Evolutionary conservation across 345 rosid genomes (phyloP).

Genomic region (Boechera stricta): DNA sequence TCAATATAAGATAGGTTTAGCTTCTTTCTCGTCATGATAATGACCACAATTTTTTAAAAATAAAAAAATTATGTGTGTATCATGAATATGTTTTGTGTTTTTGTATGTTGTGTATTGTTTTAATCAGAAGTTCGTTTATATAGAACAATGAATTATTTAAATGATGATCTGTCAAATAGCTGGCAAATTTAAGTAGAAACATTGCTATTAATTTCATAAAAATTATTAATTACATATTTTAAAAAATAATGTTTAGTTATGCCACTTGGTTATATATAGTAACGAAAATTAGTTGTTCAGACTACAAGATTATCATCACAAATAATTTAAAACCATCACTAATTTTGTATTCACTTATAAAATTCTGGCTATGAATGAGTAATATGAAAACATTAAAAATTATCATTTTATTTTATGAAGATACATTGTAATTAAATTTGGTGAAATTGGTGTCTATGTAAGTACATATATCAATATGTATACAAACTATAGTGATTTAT

Average conservation of each 20-base stretch:
- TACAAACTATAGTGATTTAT: background rate
- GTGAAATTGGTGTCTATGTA: constrained; percentile 2
- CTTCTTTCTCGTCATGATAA: constrained; percentile 47
- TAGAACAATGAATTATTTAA: constrained; percentile 12
- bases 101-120: background rate
- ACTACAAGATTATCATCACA: background rate
- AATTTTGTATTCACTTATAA: background rate
- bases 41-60: background rate
- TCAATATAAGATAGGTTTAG: constrained; percentile 45
- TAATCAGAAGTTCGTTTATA: constrained; percentile 22
- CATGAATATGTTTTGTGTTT: background rate
- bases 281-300: background rate
- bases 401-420: background rate
- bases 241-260: background rate
- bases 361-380: background rate
- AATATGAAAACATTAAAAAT: background rate
- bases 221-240: background rate
- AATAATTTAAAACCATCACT: too few relatives aligned
- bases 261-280: background rate
- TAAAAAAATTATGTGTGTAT: background rate
- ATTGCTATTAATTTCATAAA: background rate
- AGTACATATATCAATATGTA: background rate
- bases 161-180: background rate
- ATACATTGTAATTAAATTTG: constrained; percentile 2
- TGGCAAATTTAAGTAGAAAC: background rate